Percentiles rank a stretch among this genome's conserved stretches.
These are phyloP conservation scores for Penicillium odoratum DNA, from an alignment of 495 filamentous ascomycete genomes.

Conservation along the genomic window DNA sequence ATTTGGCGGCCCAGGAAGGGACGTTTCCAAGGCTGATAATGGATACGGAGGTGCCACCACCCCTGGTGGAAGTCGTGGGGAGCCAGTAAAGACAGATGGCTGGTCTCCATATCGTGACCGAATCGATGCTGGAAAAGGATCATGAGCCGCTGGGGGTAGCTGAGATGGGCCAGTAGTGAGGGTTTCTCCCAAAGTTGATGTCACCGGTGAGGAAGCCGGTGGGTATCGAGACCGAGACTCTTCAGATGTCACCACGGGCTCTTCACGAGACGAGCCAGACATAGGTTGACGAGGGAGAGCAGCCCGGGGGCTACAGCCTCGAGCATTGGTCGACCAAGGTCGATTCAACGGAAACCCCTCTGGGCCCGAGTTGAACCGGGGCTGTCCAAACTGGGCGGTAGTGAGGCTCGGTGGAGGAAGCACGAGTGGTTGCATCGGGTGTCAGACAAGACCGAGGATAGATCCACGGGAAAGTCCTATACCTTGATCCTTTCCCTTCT, in stretches of 20 bases:
- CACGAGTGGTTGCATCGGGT: constrained; percentile 52
- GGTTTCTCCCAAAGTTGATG: constrained; percentile 1
- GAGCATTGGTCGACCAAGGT: constrained; percentile 66
- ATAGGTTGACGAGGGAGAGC: constrained; percentile 76
- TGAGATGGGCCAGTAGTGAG: constrained; percentile 18
- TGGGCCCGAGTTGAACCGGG: constrained; percentile 53
- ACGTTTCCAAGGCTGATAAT: constrained; percentile 26
- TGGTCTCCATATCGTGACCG: constrained; percentile 29
- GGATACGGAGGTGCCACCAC: constrained; percentile 31
- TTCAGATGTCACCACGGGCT: constrained; percentile 60
- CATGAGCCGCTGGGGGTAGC: constrained; percentile 18
- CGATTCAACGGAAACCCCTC: constrained; percentile 69
- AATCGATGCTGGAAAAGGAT: constrained; percentile 22
- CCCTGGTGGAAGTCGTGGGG: constrained; percentile 28
- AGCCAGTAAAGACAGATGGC: constrained; percentile 29
- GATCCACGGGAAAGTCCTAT: constrained; percentile 12
- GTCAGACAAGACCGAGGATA: constrained; percentile 17
- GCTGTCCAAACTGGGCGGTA: constrained; percentile 43
- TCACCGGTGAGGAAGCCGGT: constrained; percentile 40
- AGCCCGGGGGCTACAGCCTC: constrained; percentile 65
- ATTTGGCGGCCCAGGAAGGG: constrained; percentile 22
- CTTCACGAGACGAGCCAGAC: constrained; percentile 71
- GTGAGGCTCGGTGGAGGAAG: constrained; percentile 47
- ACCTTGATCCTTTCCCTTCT: background rate
- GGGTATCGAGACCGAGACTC: constrained; percentile 51